phyloP scores from a whole-genome alignment of 441 rosid species.

The Croton setiger region DNA sequence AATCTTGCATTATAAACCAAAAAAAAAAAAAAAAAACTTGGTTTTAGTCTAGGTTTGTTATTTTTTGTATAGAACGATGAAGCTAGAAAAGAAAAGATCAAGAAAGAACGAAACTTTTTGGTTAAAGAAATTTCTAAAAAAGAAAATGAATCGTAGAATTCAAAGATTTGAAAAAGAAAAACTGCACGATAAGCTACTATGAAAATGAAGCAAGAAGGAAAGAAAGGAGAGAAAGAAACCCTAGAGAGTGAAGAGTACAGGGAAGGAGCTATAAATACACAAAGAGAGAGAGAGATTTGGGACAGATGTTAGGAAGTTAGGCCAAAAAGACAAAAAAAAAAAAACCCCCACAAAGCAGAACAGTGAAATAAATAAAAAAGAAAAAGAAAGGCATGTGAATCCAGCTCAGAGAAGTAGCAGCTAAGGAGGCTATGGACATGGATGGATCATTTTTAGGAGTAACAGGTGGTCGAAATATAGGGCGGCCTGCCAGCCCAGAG shows the following conservation, averaged over 20 bases:
- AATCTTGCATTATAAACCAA: neutral
- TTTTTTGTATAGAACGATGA: neutral
- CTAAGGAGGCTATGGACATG: constrained; percentile 15
- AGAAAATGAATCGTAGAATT: neutral
- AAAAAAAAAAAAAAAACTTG: neutral
- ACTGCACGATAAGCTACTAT: too few species aligned
- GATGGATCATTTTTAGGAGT: constrained; percentile 19
- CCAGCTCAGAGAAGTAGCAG: constrained; percentile 43
- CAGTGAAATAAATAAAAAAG: constrained; percentile 28
- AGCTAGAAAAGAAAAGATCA: neutral
- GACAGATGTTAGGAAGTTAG: constrained; percentile 17
- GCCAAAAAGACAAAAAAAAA: constrained; percentile 10
- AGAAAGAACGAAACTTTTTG: neutral
- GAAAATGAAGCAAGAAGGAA: neutral
- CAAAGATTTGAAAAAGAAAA: too few species aligned
- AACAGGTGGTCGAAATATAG: constrained; percentile 36
- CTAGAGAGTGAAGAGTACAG: neutral
- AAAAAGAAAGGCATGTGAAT: constrained; percentile 24
- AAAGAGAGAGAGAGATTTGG: neutral
- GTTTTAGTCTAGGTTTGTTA: too few species aligned
- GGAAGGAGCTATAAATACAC: neutral
- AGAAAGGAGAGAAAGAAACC: neutral
- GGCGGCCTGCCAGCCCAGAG: constrained; percentile 33
- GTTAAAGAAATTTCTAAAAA: neutral
- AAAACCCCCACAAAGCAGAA: constrained; percentile 19